Evolutionary conservation across 1,139 yeast genomes (phyloP).

Genomic region (Diutina mesorugosa): DNA sequence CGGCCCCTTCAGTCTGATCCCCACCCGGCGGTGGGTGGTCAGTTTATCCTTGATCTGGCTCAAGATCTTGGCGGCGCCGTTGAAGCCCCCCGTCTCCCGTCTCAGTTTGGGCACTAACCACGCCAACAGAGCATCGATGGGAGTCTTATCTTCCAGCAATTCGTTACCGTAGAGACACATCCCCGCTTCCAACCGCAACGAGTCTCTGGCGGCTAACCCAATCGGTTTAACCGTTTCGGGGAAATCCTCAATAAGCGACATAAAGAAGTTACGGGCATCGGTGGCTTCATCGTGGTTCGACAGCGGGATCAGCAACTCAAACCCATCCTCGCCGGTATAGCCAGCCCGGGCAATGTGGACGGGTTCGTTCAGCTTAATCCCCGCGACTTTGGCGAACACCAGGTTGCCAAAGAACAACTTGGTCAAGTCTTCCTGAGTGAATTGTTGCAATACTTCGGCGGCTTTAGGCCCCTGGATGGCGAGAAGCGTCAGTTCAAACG

Average conservation of each 20-base stretch:
- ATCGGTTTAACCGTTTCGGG: slow-evolving; percentile 64
- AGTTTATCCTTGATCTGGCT: slow-evolving; percentile 58
- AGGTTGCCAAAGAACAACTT: slow-evolving; percentile 68
- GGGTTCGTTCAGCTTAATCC: slow-evolving; percentile 20
- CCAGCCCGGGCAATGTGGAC: slow-evolving; percentile 87
- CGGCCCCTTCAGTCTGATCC: slow-evolving; percentile 65
- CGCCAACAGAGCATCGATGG: slow-evolving; percentile 75
- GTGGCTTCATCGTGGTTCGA: slow-evolving; percentile 25
- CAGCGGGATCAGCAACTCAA: slow-evolving; percentile 74
- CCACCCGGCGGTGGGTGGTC: slow-evolving; percentile 59
- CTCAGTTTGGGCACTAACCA: slow-evolving; percentile 86
- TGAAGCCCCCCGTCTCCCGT: slow-evolving; percentile 44
- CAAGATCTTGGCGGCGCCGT: slow-evolving; percentile 63
- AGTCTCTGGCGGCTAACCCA: slow-evolving; percentile 95
- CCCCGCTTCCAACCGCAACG: slow-evolving; percentile 91
- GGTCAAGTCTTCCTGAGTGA: slow-evolving; percentile 45
- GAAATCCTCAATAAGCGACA: slow-evolving; percentile 40
- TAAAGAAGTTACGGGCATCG: slow-evolving; percentile 48
- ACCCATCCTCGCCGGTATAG: slow-evolving; percentile 97
- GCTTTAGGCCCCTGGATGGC: slow-evolving; percentile 93
- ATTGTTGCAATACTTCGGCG: slow-evolving; percentile 47
- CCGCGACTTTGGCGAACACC: slow-evolving; percentile 35
- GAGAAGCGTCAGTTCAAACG: slow-evolving; percentile 64
- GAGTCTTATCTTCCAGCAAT: slow-evolving; percentile 67
- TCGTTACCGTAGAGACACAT: slow-evolving; percentile 97